phyloP scores from a whole-genome alignment of 805 yeast genomes.

The Metschnikowia amazonensis region DNA sequence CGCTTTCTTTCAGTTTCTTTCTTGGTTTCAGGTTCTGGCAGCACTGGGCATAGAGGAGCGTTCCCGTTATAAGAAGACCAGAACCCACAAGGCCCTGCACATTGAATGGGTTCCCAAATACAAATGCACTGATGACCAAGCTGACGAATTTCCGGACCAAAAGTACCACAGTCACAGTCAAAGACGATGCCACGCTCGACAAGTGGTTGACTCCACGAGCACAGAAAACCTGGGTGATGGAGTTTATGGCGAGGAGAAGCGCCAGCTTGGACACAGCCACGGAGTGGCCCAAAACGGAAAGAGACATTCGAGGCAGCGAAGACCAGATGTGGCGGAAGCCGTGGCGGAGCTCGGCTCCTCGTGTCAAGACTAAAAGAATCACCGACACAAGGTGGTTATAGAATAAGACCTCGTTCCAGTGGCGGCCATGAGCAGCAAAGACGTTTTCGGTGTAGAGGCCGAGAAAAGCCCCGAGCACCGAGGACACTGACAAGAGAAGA shows the following conservation, averaged over 20 bases:
- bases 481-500: conserved; percentile 41
- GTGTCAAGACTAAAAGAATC: conserved; percentile 41
- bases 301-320: neutral
- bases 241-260: conserved; percentile 17
- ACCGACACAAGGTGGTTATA: conserved; percentile 55
- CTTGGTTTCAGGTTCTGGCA: no score
- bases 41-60: conserved; percentile 38
- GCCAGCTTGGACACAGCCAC: conserved; percentile 14
- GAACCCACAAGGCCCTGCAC: conserved; percentile 45
- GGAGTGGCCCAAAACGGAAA: neutral
- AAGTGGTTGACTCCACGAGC: conserved; percentile 64
- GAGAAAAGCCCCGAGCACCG: conserved; percentile 51
- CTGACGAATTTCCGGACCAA: conserved; percentile 61
- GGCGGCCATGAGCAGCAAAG: conserved; percentile 46
- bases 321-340: conserved; percentile 24
- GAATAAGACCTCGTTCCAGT: conserved; percentile 65
- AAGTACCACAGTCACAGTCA: conserved; percentile 59
- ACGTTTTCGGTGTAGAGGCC: conserved; percentile 56
- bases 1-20: no score
- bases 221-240: conserved; percentile 41
- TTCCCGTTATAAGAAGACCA: conserved; percentile 51
- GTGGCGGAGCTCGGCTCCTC: neutral
- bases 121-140: conserved; percentile 49
- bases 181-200: conserved; percentile 54
- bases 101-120: conserved; percentile 47